Conservation (phyloP, 345 rosid species). For the Microthlaspi erraticum region DNA sequence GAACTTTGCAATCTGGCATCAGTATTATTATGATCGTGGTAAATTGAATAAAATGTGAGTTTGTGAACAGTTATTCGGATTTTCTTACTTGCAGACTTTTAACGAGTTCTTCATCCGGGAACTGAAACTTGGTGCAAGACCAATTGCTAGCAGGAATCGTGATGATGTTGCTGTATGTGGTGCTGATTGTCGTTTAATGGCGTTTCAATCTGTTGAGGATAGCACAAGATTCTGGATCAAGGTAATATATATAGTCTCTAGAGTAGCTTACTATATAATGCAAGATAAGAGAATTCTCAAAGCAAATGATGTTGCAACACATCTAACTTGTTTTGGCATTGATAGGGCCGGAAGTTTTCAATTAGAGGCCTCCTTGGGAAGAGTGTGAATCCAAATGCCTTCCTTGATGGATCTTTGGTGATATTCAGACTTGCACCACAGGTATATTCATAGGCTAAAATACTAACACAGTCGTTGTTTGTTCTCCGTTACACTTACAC, state of each 20-base stretch:
- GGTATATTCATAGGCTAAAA: slow-evolving; percentile 45
- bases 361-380: slow-evolving; percentile 84
- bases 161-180: slow-evolving; percentile 76
- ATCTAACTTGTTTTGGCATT: slow-evolving; percentile 1
- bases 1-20: not conserved
- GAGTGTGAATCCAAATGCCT: slow-evolving; percentile 53
- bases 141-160: slow-evolving; percentile 57
- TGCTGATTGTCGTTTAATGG: slow-evolving; percentile 90
- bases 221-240: slow-evolving; percentile 87
- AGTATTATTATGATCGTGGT: slow-evolving; percentile 13
- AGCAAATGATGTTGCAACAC: slow-evolving; percentile 11
- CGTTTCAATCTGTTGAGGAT: slow-evolving; percentile 70
- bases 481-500: not conserved
- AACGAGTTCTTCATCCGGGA: slow-evolving; percentile 92
- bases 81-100: slow-evolving; percentile 64
- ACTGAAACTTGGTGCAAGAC: slow-evolving; percentile 81
- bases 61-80: not conserved
- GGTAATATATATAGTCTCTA: slow-evolving; percentile 47
- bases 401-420: slow-evolving; percentile 76
- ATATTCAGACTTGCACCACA: slow-evolving; percentile 95
- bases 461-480: not conserved
- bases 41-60: not conserved
- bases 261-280: not conserved
- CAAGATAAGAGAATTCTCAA: not conserved
- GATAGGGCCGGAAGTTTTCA: slow-evolving; percentile 85